A percentile compares a stretch with the other conserved stretches of the same genome.
These are phyloP conservation scores for Eimeria maxima DNA, from an alignment of 169 alveolate genomes.

Conservation along the genomic window DNA sequence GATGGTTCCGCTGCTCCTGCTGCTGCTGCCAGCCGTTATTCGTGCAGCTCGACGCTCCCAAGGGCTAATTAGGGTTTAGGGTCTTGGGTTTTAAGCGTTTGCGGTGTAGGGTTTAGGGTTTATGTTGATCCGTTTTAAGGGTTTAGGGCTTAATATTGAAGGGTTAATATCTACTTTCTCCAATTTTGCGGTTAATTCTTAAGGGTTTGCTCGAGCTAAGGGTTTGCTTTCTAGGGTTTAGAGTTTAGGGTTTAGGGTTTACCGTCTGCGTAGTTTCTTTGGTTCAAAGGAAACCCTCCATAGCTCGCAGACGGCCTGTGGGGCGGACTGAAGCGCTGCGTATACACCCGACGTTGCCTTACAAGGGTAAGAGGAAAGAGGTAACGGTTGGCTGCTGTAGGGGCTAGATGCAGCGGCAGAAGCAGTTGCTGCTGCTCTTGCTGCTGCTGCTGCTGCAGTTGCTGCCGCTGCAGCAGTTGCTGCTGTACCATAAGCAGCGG, in stretches of 20 bases:
- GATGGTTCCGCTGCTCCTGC: no score
- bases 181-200: neutral
- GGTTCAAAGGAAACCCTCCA: slow-evolving; percentile 36
- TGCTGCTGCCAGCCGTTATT: no score
- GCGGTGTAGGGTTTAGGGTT: neutral
- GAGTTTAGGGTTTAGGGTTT: neutral
- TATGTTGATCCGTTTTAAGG: neutral
- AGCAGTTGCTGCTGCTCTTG: neutral
- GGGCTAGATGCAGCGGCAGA: neutral
- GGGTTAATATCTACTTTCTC: neutral
- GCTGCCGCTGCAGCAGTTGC: no score
- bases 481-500: neutral
- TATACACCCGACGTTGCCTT: neutral
- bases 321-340: neutral
- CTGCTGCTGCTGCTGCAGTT: neutral
- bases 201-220: neutral
- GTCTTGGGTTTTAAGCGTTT: neutral
- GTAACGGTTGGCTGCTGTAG: no score
- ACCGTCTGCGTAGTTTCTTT: slow-evolving; percentile 28
- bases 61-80: neutral
- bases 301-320: neutral
- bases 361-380: neutral
- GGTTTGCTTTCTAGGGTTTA: neutral
- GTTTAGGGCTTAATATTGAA: neutral
- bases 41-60: neutral